Conservation (phyloP, 192 early-diverging fungal genomes). For the Globomyces pollinis-pini region DNA sequence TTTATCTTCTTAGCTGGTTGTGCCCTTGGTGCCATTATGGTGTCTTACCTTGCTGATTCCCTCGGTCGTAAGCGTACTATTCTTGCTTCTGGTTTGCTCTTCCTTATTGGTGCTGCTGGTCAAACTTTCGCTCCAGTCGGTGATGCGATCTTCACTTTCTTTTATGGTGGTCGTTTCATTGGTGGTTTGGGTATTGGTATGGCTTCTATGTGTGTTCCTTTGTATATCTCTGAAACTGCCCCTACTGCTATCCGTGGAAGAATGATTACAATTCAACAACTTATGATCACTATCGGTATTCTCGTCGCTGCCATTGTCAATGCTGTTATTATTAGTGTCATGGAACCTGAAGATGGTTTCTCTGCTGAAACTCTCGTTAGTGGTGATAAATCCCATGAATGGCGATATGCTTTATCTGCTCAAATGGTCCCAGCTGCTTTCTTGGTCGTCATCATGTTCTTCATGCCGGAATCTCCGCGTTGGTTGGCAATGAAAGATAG, state of each 20-base stretch:
- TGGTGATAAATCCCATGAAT: slow-evolving; percentile 20
- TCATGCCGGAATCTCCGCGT: slow-evolving; percentile 67
- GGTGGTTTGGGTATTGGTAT: slow-evolving; percentile 75
- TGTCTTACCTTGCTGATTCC: slow-evolving; percentile 28
- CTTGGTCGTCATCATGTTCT: slow-evolving; percentile 55
- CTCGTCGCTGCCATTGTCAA: slow-evolving; percentile 33
- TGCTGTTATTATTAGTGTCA: slow-evolving; percentile 35
- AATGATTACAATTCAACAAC: slow-evolving; percentile 79
- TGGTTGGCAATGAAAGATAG: slow-evolving; percentile 46
- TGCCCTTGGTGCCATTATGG: slow-evolving; percentile 22
- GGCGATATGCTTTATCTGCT: slow-evolving; percentile 76
- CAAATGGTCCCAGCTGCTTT: slow-evolving; percentile 73
- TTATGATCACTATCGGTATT: slow-evolving; percentile 88
- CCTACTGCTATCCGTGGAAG: slow-evolving; percentile 78
- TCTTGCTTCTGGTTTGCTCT: slow-evolving; percentile 41
- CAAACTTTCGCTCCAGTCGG: slow-evolving; percentile 49
- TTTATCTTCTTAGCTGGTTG: slow-evolving; percentile 11
- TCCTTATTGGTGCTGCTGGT: slow-evolving; percentile 65
- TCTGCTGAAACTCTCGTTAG: no score
- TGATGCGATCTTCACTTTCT: slow-evolving; percentile 50
- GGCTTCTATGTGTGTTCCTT: slow-evolving; percentile 35
- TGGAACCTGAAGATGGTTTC: no score
- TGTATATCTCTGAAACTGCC: slow-evolving; percentile 68
- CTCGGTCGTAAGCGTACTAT: slow-evolving; percentile 34
- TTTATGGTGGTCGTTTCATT: slow-evolving; percentile 72